Evolutionary conservation across 805 yeast genomes (phyloP).

Genomic region (Yamadazyma akitaensis): DNA sequence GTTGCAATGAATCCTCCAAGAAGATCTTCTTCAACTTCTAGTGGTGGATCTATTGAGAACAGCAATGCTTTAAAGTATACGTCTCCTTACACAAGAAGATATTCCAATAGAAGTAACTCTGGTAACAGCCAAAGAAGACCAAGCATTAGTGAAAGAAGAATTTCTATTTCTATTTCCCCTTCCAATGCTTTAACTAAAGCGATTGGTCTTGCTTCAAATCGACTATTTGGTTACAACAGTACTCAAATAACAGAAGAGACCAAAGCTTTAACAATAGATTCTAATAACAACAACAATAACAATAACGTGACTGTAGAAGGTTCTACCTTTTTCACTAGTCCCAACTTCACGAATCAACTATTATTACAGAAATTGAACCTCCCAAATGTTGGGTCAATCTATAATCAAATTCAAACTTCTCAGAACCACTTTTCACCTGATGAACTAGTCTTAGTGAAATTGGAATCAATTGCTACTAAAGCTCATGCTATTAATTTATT

Average conservation of each 20-base stretch:
- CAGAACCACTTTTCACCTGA: constrained; percentile 19
- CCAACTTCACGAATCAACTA: constrained; percentile 34
- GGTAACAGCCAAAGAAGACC: constrained; percentile 52
- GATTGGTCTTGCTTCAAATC: constrained; percentile 78
- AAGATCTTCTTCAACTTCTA: constrained; percentile 24
- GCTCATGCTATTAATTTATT: constrained; percentile 84
- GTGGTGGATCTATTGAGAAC: constrained; percentile 18
- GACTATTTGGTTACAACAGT: constrained; percentile 61
- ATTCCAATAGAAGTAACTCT: constrained; percentile 10
- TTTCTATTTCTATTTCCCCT: constrained; percentile 71
- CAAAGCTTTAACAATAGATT: constrained; percentile 3
- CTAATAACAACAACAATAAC: constrained; percentile 8
- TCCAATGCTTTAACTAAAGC: constrained; percentile 88
- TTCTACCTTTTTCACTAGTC: constrained; percentile 18
- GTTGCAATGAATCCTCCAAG: constrained; percentile 41
- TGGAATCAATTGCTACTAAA: constrained; percentile 81
- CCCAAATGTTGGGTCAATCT: constrained; percentile 24
- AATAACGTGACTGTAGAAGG: constrained; percentile 7
- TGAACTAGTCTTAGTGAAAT: constrained; percentile 38
- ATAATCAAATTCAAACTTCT: constrained; percentile 7
- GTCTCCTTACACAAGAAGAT: constrained; percentile 16
- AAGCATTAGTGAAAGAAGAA: constrained; percentile 58
- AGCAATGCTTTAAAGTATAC: constrained; percentile 10
- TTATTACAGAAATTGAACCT: constrained; percentile 32
- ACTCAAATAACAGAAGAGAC: constrained; percentile 5